Conservation (phyloP, 108 stramenopile species). For the Nannochloropsis salina region DNA sequence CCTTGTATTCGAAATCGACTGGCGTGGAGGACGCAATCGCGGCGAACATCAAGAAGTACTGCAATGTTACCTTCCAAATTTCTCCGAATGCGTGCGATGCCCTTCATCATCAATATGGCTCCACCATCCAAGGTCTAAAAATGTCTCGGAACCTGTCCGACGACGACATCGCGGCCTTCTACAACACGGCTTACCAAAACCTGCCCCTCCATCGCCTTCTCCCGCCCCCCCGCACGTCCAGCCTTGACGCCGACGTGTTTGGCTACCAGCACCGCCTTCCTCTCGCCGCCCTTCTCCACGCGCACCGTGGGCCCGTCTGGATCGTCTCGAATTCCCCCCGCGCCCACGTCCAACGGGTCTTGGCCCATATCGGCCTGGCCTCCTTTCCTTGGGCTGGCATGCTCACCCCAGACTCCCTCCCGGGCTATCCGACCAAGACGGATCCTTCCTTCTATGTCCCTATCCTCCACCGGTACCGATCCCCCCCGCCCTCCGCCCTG, state of each 20-base stretch:
- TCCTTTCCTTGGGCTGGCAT: constrained; percentile 44
- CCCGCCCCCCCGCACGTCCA: not conserved
- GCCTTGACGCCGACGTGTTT: constrained; percentile 7
- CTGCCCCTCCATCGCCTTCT: constrained; percentile 53
- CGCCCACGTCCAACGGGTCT: constrained; percentile 59
- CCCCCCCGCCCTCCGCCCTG: not conserved
- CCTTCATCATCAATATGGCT: constrained; percentile 4
- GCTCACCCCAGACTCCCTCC: constrained; percentile 63
- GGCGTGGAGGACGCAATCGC: constrained; percentile 22
- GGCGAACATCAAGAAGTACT: not conserved
- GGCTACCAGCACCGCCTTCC: constrained; percentile 22
- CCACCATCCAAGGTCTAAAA: not conserved
- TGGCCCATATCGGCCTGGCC: constrained; percentile 60
- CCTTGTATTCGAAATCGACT: constrained; percentile 61
- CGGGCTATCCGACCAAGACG: constrained; percentile 31
- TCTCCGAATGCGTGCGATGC: not conserved
- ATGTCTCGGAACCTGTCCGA: not conserved
- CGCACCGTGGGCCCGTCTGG: constrained; percentile 54
- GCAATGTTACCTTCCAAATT: not conserved
- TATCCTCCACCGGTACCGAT: not conserved
- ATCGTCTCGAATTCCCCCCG: constrained; percentile 72
- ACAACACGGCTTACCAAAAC: constrained; percentile 58
- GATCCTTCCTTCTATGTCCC: constrained; percentile 7
- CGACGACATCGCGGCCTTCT: constrained; percentile 46
- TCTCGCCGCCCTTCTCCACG: not conserved